A percentile compares a stretch with the other conserved stretches of the same genome.
phyloP scores from a whole-genome alignment of 1,284 basidiomycete species.

The Ganoderma boninense region DNA sequence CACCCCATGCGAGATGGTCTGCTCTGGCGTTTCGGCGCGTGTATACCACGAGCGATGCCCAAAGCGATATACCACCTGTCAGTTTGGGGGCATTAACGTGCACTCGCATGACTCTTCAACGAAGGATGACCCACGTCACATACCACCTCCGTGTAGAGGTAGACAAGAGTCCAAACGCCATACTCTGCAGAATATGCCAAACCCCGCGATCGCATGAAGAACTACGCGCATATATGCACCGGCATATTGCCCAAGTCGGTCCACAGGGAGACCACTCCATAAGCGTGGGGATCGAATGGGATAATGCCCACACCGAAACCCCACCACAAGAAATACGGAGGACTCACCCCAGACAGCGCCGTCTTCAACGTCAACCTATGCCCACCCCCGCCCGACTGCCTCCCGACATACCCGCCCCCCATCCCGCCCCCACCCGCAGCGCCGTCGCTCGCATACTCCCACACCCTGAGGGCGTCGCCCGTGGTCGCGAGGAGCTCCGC shows the following conservation, averaged over 20 bases:
- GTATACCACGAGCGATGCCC: not conserved
- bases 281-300: not conserved
- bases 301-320: not conserved
- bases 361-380: slow-evolving; percentile 73
- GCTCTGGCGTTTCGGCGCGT: not conserved
- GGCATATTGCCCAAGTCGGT: not conserved
- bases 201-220: not conserved
- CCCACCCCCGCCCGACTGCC: slow-evolving; percentile 61
- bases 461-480: slow-evolving; percentile 89
- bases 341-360: slow-evolving; percentile 84
- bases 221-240: not conserved
- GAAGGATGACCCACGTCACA: not conserved
- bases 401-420: slow-evolving; percentile 74
- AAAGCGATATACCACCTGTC: too few species aligned
- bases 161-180: too few species aligned
- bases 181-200: not conserved
- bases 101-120: not conserved
- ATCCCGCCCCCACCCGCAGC: slow-evolving; percentile 58
- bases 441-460: slow-evolving; percentile 80
- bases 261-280: not conserved
- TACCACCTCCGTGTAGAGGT: not conserved
- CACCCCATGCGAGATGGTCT: not conserved
- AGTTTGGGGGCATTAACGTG: not conserved
- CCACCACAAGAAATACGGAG: slow-evolving; percentile 8
- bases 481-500: slow-evolving; percentile 90